A percentile compares a stretch with the other conserved stretches of the same genome.
Conservation (phyloP, 2,329 filamentous ascomycete species). For the Teratosphaeria destructans region DNA sequence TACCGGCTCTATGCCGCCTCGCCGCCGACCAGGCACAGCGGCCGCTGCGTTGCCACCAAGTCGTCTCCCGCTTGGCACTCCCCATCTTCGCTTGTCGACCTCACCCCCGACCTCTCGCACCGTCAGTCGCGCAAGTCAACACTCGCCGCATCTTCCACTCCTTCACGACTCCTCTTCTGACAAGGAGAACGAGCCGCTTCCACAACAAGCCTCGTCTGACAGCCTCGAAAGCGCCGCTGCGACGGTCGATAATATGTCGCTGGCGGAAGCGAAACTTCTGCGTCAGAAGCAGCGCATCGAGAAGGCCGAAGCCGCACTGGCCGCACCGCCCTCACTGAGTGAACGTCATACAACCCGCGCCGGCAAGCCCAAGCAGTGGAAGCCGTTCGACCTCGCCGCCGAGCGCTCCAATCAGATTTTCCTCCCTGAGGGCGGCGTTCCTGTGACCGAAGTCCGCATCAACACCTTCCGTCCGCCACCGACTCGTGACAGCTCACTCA, state of each 20-base stretch:
- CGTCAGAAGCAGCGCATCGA: slow-evolving; percentile 24
- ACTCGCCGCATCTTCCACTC: slow-evolving; percentile 1
- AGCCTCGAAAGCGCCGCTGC: neutral
- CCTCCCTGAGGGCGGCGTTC: slow-evolving; percentile 6
- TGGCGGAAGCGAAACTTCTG: slow-evolving; percentile 22
- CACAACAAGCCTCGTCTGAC: slow-evolving; percentile 5
- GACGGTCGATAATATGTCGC: slow-evolving; percentile 5
- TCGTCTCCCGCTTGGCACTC: slow-evolving; percentile 21
- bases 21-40: slow-evolving; percentile 4
- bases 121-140: slow-evolving; percentile 1
- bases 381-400: slow-evolving; percentile 17
- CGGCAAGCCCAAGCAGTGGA: slow-evolving; percentile 17
- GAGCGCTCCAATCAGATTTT: slow-evolving; percentile 1
- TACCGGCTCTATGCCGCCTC: slow-evolving; percentile 4
- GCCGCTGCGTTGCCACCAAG: slow-evolving; percentile 11
- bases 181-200: slow-evolving; percentile 2
- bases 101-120: slow-evolving; percentile 6
- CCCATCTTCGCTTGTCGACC: slow-evolving; percentile 4
- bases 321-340: slow-evolving; percentile 6
- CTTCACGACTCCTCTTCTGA: neutral
- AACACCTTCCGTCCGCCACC: slow-evolving; percentile 18
- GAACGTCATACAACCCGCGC: slow-evolving; percentile 12
- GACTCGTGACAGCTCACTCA: slow-evolving; percentile 16
- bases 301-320: slow-evolving; percentile 19
- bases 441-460: slow-evolving; percentile 18